Evolutionary conservation across 176 grass and related monocot species (phyloP).

Genomic region (Eleusine coracana): DNA sequence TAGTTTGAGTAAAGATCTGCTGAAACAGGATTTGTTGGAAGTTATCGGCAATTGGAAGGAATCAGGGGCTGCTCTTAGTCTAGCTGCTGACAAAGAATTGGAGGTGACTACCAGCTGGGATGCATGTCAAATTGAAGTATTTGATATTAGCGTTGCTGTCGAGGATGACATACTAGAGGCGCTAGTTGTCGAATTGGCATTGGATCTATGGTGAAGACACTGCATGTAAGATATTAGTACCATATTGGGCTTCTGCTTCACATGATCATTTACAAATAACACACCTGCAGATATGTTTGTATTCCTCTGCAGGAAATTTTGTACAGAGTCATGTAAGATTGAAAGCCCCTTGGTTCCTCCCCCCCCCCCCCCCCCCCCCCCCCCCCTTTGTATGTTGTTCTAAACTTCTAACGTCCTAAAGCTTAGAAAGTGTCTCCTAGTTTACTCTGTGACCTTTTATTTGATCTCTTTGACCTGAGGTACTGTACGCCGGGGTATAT

Average conservation of each 20-base stretch:
- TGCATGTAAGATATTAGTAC: background rate
- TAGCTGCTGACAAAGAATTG: constrained; percentile 57
- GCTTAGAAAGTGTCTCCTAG: background rate
- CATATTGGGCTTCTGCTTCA: background rate
- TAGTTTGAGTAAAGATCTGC: constrained; percentile 42
- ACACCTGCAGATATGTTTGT: constrained; percentile 46
- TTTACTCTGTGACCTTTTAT: background rate
- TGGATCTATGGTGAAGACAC: constrained; percentile 39
- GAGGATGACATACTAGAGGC: constrained; percentile 66
- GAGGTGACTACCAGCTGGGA: constrained; percentile 40
- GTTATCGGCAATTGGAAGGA: constrained; percentile 59
- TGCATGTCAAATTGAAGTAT: constrained; percentile 46
- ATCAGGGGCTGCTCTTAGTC: constrained; percentile 33
- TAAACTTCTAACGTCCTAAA: constrained; percentile 32
- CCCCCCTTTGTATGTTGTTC: constrained; percentile 9
- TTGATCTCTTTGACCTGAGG: background rate
- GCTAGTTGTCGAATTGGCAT: constrained; percentile 58
- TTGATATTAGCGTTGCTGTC: constrained; percentile 66
- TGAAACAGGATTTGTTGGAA: constrained; percentile 49
- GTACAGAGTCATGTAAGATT: constrained; percentile 43
- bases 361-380: too few relatives aligned
- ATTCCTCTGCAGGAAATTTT: constrained; percentile 16
- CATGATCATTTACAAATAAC: constrained; percentile 32
- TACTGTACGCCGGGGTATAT: background rate
- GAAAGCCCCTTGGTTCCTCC: background rate